A percentile compares a stretch with the other conserved stretches of the same genome.
phyloP scores from a whole-genome alignment of 1,139 yeast species.

The Scheffersomyces illinoinensis region DNA sequence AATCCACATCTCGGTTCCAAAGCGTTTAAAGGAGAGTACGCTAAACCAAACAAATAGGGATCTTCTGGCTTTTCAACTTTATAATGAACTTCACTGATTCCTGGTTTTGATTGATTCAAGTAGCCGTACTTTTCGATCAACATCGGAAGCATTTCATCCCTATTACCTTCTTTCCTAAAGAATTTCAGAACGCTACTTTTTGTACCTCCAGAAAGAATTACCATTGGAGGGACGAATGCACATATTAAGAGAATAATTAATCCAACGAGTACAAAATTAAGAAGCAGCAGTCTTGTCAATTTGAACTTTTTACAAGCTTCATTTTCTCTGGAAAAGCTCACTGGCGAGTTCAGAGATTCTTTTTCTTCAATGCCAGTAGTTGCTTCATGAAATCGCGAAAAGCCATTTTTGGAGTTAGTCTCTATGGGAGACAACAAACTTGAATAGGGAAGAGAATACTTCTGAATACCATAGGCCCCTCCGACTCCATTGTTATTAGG shows the following conservation, averaged over 20 bases:
- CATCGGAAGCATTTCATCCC: slow-evolving; percentile 7
- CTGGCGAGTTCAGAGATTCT: not conserved
- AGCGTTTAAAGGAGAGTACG: slow-evolving; percentile 57
- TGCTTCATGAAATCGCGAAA: not conserved
- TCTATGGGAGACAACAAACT: not conserved
- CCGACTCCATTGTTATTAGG: not conserved
- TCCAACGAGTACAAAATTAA: slow-evolving; percentile 8
- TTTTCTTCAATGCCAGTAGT: not conserved
- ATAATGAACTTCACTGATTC: not conserved
- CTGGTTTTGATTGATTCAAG: not conserved
- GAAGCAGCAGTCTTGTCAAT: slow-evolving; percentile 1
- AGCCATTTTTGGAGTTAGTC: not conserved
- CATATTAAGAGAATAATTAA: slow-evolving; percentile 15
- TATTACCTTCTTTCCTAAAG: slow-evolving; percentile 11
- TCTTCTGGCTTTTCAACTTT: not conserved
- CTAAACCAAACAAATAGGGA: slow-evolving; percentile 53
- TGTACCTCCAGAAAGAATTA: slow-evolving; percentile 24
- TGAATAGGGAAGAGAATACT: not conserved
- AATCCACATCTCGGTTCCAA: slow-evolving; percentile 56
- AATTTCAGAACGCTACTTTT: slow-evolving; percentile 16
- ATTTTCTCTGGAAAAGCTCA: not conserved
- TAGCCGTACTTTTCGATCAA: slow-evolving; percentile 6
- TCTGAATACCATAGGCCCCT: not conserved
- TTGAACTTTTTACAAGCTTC: not conserved
- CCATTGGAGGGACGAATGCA: slow-evolving; percentile 22